Evolutionary conservation across 2,329 filamentous ascomycete species (phyloP).

Genomic region (Atkinsonella texensis): DNA sequence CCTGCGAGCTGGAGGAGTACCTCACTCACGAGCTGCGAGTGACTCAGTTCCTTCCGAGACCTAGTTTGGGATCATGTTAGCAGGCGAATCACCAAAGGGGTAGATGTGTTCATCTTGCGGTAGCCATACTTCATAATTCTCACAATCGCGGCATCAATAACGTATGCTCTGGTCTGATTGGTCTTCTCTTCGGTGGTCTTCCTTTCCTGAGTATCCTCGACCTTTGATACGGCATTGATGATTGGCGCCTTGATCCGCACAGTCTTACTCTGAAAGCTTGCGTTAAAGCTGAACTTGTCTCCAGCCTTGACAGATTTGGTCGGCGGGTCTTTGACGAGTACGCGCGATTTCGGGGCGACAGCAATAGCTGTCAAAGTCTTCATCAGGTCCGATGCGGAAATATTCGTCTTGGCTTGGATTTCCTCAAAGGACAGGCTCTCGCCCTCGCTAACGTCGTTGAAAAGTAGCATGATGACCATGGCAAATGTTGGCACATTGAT

Average conservation of each 20-base stretch:
- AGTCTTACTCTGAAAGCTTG: slow-evolving; percentile 67
- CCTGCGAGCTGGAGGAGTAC: slow-evolving; percentile 55
- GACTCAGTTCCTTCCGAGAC: slow-evolving; percentile 59
- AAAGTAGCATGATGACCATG: slow-evolving; percentile 81
- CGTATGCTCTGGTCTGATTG: slow-evolving; percentile 56
- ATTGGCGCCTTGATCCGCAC: slow-evolving; percentile 84
- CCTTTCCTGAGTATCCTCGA: slow-evolving; percentile 61
- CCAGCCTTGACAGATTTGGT: slow-evolving; percentile 64
- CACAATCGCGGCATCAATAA: slow-evolving; percentile 66
- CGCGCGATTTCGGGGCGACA: slow-evolving; percentile 69
- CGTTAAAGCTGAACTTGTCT: slow-evolving; percentile 75
- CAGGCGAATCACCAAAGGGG: background rate
- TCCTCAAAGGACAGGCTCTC: slow-evolving; percentile 53
- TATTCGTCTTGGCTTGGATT: slow-evolving; percentile 71
- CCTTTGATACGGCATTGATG: slow-evolving; percentile 69
- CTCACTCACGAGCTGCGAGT: slow-evolving; percentile 58
- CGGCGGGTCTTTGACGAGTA: slow-evolving; percentile 70
- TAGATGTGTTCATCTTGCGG: background rate
- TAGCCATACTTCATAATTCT: slow-evolving; percentile 71
- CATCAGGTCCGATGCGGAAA: slow-evolving; percentile 60
- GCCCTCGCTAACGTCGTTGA: slow-evolving; percentile 59
- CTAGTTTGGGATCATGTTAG: slow-evolving; percentile 25
- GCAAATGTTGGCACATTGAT: slow-evolving; percentile 85
- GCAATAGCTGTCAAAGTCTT: slow-evolving; percentile 72
- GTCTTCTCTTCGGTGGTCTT: slow-evolving; percentile 67